Conservation (phyloP, 2,329 filamentous ascomycete genomes). For the Gnomoniopsis smithogilvyi region DNA sequence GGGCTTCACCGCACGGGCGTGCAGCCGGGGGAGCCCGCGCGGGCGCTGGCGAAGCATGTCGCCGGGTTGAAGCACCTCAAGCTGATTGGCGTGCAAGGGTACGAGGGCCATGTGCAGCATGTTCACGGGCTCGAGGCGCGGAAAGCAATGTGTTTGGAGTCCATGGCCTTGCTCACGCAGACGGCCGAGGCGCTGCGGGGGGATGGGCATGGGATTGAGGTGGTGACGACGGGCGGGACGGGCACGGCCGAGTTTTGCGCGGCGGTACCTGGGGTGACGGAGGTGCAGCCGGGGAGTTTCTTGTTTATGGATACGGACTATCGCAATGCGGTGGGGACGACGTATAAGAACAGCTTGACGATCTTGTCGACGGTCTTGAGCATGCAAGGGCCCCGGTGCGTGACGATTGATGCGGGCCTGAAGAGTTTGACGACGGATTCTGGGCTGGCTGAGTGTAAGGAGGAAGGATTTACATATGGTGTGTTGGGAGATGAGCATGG, state of each 20-base stretch:
- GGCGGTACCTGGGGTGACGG: slow-evolving; percentile 46
- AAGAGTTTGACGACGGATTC: slow-evolving; percentile 51
- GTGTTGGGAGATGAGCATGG: slow-evolving; percentile 49
- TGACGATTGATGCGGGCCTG: slow-evolving; percentile 48
- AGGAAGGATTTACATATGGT: slow-evolving; percentile 38
- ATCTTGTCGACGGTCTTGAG: slow-evolving; percentile 47
- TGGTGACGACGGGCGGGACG: slow-evolving; percentile 50
- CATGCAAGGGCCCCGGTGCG: slow-evolving; percentile 38
- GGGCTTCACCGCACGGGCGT: slow-evolving; percentile 48
- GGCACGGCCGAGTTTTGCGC: slow-evolving; percentile 53
- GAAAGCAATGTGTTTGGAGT: slow-evolving; percentile 38
- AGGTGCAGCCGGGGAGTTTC: slow-evolving; percentile 52
- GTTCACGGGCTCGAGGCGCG: slow-evolving; percentile 41
- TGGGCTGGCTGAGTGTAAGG: slow-evolving; percentile 45
- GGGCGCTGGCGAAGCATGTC: slow-evolving; percentile 37
- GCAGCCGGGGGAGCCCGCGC: slow-evolving; percentile 36
- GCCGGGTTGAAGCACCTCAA: slow-evolving; percentile 33
- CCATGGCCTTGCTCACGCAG: slow-evolving; percentile 40
- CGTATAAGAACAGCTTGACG: slow-evolving; percentile 46
- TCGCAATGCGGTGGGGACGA: slow-evolving; percentile 45
- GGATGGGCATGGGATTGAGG: slow-evolving; percentile 40
- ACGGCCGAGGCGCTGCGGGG: slow-evolving; percentile 39
- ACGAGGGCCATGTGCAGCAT: slow-evolving; percentile 53
- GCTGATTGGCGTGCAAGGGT: slow-evolving; percentile 48
- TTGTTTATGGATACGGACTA: slow-evolving; percentile 59